A percentile compares a stretch with the other conserved stretches of the same genome.
Conservation (phyloP, 2,329 filamentous ascomycete species). For the Ophiosphaerella korrae region DNA sequence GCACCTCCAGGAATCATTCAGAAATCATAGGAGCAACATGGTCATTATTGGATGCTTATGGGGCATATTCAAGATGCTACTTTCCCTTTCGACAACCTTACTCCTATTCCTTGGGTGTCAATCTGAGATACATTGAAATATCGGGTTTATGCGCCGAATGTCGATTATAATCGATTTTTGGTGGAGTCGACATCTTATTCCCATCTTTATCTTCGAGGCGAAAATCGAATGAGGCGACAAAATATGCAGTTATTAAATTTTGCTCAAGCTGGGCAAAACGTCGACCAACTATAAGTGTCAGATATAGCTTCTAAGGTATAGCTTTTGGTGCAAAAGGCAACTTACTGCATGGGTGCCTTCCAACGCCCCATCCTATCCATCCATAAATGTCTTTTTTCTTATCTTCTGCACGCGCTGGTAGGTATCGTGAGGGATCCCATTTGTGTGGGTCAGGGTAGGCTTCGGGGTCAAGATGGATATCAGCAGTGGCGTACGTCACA, state of each 20-base stretch:
- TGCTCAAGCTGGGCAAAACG: conserved; percentile 61
- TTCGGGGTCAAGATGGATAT: conserved; percentile 55
- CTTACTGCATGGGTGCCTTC: conserved; percentile 51
- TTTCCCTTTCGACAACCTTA: neutral
- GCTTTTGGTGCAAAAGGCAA: conserved; percentile 3
- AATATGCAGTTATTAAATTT: conserved; percentile 56
- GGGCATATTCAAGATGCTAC: too few relatives aligned
- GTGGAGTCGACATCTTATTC: conserved; percentile 31
- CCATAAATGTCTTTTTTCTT: conserved; percentile 44
- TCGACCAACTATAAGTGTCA: conserved; percentile 25
- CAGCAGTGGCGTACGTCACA: conserved; percentile 53
- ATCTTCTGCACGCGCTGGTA: conserved; percentile 56
- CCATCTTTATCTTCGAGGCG: conserved; percentile 51
- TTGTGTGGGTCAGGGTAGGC: conserved; percentile 56
- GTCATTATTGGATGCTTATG: too few relatives aligned
- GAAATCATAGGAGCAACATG: too few relatives aligned
- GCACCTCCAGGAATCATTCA: too few relatives aligned
- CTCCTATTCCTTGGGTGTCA: conserved; percentile 39
- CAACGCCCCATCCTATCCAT: conserved; percentile 47
- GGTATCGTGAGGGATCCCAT: conserved; percentile 59
- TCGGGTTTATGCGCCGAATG: conserved; percentile 51
- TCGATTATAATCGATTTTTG: conserved; percentile 44
- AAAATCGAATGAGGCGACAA: conserved; percentile 57
- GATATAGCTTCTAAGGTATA: conserved; percentile 4
- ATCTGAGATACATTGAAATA: conserved; percentile 44